Evolutionary conservation across 176 grass and related monocot species (phyloP).

Genomic region (Zea luxurians): DNA sequence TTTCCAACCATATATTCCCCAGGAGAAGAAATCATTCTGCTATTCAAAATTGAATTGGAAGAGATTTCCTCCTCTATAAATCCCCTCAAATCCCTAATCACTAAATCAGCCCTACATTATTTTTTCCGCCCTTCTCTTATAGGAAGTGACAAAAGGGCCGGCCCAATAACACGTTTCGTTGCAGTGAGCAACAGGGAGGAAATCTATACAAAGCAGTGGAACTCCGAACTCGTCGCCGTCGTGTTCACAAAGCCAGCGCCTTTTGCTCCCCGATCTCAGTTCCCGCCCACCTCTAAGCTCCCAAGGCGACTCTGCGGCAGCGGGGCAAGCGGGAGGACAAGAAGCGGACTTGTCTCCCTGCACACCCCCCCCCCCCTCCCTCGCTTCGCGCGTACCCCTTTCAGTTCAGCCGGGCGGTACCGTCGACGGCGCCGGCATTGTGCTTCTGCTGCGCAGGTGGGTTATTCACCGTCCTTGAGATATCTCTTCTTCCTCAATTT

Average conservation of each 20-base stretch:
- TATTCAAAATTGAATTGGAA: too few relatives aligned
- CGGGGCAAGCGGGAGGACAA: neutral
- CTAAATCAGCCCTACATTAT: too few relatives aligned
- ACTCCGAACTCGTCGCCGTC: neutral
- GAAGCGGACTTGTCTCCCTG: neutral
- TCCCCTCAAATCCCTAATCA: too few relatives aligned
- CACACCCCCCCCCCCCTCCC: neutral
- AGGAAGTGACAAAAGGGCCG: neutral
- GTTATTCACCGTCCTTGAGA: neutral
- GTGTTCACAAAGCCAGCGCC: neutral
- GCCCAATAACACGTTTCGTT: neutral
- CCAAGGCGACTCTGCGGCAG: neutral
- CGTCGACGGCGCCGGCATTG: conserved; percentile 13
- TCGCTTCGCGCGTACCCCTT: neutral
- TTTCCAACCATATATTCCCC: too few relatives aligned
- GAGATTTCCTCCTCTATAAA: too few relatives aligned
- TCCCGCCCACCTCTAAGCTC: neutral
- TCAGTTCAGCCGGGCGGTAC: neutral
- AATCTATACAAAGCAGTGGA: neutral
- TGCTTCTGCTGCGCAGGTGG: conserved; percentile 10
- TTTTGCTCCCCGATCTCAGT: neutral
- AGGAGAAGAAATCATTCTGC: too few relatives aligned
- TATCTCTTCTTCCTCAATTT: neutral
- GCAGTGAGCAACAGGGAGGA: neutral
- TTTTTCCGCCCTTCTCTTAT: too few relatives aligned